Conservation (phyloP, 2,329 filamentous ascomycete species). For the Curvularia lunata region DNA sequence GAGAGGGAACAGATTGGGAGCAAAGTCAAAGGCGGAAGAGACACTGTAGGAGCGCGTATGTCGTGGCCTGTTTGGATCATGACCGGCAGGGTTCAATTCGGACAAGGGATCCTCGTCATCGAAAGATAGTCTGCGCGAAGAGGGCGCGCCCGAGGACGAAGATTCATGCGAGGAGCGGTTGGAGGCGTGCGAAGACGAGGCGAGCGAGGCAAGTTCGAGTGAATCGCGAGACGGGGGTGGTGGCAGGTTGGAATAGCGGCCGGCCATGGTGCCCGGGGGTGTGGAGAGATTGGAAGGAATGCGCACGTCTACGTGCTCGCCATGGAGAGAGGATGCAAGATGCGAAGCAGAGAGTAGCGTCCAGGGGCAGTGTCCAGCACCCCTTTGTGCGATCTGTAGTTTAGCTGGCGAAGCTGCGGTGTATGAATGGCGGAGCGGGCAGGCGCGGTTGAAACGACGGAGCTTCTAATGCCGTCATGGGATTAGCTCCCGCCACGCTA, state of each 20-base stretch:
- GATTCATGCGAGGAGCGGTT: conserved; percentile 73
- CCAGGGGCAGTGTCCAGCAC: conserved; percentile 22
- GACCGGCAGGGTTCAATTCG: conserved; percentile 61
- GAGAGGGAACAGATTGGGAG: conserved; percentile 89
- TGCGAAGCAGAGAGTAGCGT: background rate
- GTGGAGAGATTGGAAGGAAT: conserved; percentile 17
- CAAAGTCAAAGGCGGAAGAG: conserved; percentile 93
- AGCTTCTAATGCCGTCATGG: conserved; percentile 26
- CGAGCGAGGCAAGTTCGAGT: conserved; percentile 92
- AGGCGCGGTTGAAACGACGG: conserved; percentile 25
- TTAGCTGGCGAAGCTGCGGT: conserved; percentile 14
- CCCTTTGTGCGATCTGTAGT: conserved; percentile 16
- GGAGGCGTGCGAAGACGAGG: conserved; percentile 75
- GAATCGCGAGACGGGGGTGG: conserved; percentile 75
- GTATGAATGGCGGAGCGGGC: conserved; percentile 26
- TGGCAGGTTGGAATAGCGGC: conserved; percentile 47
- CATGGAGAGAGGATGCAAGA: conserved; percentile 28
- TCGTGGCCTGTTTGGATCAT: conserved; percentile 47
- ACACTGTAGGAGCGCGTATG: conserved; percentile 81
- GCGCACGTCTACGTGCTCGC: conserved; percentile 25
- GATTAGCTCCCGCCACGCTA: conserved; percentile 28
- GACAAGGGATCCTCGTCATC: conserved; percentile 82
- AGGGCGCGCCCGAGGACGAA: conserved; percentile 82
- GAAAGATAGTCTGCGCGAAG: conserved; percentile 89
- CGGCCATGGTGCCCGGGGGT: conserved; percentile 42